phyloP scores from a whole-genome alignment of 202 grass and related monocot species.

The Hordeum pubiflorum region DNA sequence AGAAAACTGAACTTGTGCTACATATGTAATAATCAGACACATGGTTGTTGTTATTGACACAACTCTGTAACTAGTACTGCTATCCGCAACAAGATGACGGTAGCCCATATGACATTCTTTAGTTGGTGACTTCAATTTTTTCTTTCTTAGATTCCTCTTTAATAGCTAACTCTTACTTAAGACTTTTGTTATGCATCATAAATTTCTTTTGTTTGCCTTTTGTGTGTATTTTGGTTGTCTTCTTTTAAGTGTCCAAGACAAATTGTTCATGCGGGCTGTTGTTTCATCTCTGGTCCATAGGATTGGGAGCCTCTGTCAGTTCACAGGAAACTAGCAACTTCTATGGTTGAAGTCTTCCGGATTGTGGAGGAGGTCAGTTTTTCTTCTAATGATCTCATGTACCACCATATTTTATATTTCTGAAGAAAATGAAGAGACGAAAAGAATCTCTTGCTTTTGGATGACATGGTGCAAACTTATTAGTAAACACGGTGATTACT shows the following conservation, averaged over 20 bases:
- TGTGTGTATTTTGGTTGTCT: background rate
- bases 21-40: background rate
- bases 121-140: background rate
- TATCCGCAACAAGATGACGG: background rate
- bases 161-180: background rate
- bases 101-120: background rate
- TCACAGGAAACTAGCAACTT: slow-evolving; percentile 62
- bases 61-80: background rate
- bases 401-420: background rate
- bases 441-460: slow-evolving; percentile 8
- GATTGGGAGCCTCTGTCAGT: slow-evolving; percentile 74
- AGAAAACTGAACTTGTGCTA: background rate
- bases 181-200: background rate
- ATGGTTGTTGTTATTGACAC: background rate
- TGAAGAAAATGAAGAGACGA: background rate
- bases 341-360: slow-evolving; percentile 85
- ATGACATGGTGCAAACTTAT: slow-evolving; percentile 1
- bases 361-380: slow-evolving; percentile 82
- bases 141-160: background rate
- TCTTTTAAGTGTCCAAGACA: background rate
- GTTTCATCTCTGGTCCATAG: slow-evolving; percentile 33
- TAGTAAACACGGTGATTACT: slow-evolving; percentile 6
- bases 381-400: slow-evolving; percentile 15
- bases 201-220: background rate
- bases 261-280: slow-evolving; percentile 9